These are phyloP conservation scores for Bryoerythrophyllum caledonicum DNA, from an alignment of 225 moss, liverwort and hornwort genomes.

Conservation along the genomic window DNA sequence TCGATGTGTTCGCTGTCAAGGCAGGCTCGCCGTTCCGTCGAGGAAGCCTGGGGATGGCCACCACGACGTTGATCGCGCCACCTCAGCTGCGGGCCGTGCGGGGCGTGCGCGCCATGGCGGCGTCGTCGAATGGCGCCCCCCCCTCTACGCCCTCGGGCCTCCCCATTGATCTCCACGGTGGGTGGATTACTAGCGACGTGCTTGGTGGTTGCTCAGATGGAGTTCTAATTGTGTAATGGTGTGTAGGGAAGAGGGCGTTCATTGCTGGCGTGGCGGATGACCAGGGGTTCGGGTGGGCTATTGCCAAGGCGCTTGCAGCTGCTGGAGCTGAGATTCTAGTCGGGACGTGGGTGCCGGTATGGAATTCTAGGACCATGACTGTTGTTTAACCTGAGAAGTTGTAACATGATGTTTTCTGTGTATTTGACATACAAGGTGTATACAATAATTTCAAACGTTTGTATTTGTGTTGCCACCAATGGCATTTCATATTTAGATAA, in stretches of 20 bases:
- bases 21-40: conserved; percentile 13
- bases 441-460: no score
- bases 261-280: conserved; percentile 92
- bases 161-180: conserved; percentile 25
- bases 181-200: not conserved
- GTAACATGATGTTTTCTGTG: no score
- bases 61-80: conserved; percentile 19
- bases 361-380: not conserved
- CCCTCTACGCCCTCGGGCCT: conserved; percentile 28
- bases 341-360: conserved; percentile 88
- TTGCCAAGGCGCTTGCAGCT: conserved; percentile 57
- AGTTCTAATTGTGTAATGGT: not conserved
- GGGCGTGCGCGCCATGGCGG: conserved; percentile 25
- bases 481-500: no score
- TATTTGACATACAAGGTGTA: no score
- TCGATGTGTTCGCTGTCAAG: not conserved
- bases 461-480: no score
- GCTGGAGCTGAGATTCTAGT: conserved; percentile 83
- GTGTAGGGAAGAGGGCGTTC: conserved; percentile 82
- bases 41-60: conserved; percentile 21
- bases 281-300: conserved; percentile 24
- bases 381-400: no score
- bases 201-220: not conserved
- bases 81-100: conserved; percentile 20
- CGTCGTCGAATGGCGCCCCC: conserved; percentile 39